Percentiles rank a stretch among this genome's conserved stretches.
Conservation (phyloP, 441 rosid genomes). For the Dalechampia spathulata region DNA sequence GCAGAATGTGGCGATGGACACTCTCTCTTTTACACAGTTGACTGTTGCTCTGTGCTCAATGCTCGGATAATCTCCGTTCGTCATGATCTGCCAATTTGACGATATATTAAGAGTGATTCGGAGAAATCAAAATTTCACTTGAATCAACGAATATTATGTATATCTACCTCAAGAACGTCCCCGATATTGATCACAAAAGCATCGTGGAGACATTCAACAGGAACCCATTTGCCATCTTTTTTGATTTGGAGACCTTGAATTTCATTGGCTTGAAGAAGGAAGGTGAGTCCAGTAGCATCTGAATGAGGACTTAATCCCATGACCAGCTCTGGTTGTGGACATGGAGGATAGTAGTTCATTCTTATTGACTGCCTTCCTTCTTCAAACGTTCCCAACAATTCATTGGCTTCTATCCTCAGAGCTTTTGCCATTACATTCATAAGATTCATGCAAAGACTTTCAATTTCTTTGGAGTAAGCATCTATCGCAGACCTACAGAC, state of each 20-base stretch:
- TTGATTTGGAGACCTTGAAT: constrained; percentile 34
- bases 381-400: constrained; percentile 12
- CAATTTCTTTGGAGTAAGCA: constrained; percentile 15
- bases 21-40: constrained; percentile 22
- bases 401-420: constrained; percentile 3
- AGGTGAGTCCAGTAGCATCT: constrained; percentile 25
- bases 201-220: constrained; percentile 22
- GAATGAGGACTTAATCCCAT: constrained; percentile 36
- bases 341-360: constrained; percentile 39
- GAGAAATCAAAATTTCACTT: no score
- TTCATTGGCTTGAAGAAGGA: constrained; percentile 31
- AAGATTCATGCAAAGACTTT: constrained; percentile 10
- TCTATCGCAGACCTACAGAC: constrained; percentile 5
- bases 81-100: no score
- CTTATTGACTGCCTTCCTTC: constrained; percentile 17
- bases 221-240: constrained; percentile 35
- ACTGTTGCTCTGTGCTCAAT: constrained; percentile 31
- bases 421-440: constrained; percentile 16
- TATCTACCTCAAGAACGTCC: constrained; percentile 42
- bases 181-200: constrained; percentile 38
- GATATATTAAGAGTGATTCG: no score
- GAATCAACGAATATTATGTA: no score
- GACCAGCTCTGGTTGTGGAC: constrained; percentile 38
- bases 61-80: constrained; percentile 14
- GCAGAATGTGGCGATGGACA: constrained; percentile 25